A percentile compares a stretch with the other conserved stretches of the same genome.
phyloP scores from a whole-genome alignment of 495 filamentous ascomycete genomes.

The Baudoinia panamericana region DNA sequence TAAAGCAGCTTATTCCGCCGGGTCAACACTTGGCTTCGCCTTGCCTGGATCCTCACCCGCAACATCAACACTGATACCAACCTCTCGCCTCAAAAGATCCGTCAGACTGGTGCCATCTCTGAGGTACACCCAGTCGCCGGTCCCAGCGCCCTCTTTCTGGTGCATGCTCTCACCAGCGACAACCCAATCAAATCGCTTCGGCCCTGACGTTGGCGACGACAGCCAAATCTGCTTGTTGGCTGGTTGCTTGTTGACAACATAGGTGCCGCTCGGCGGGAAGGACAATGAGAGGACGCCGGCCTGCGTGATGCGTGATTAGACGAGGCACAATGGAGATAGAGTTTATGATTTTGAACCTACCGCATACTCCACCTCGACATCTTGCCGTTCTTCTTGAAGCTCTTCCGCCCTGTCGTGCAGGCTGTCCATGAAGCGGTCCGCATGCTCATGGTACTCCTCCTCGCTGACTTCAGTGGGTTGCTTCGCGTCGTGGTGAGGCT shows the following conservation, averaged over 20 bases:
- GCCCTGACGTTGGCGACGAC: conserved; percentile 78
- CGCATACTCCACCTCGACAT: conserved; percentile 51
- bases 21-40: conserved; percentile 17
- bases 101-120: conserved; percentile 64
- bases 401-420: conserved; percentile 49
- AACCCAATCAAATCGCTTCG: conserved; percentile 86
- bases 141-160: conserved; percentile 57
- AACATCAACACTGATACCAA: conserved; percentile 37
- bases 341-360: conserved; percentile 26
- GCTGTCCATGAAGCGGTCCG: conserved; percentile 50
- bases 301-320: conserved; percentile 31
- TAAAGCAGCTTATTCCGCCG: conserved; percentile 8
- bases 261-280: conserved; percentile 54
- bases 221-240: conserved; percentile 98
- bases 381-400: conserved; percentile 49
- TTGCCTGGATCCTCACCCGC: conserved; percentile 6
- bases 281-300: conserved; percentile 70
- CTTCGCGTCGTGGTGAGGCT: conserved; percentile 11
- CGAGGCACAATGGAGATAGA: neutral
- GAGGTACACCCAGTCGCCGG: conserved; percentile 72
- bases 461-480: conserved; percentile 56
- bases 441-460: conserved; percentile 57
- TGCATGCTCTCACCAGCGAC: conserved; percentile 53
- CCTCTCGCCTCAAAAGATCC: conserved; percentile 56
- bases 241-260: conserved; percentile 94